phyloP scores from a whole-genome alignment of 1,284 basidiomycete species.

The Cryptococcus jaspeensis region DNA sequence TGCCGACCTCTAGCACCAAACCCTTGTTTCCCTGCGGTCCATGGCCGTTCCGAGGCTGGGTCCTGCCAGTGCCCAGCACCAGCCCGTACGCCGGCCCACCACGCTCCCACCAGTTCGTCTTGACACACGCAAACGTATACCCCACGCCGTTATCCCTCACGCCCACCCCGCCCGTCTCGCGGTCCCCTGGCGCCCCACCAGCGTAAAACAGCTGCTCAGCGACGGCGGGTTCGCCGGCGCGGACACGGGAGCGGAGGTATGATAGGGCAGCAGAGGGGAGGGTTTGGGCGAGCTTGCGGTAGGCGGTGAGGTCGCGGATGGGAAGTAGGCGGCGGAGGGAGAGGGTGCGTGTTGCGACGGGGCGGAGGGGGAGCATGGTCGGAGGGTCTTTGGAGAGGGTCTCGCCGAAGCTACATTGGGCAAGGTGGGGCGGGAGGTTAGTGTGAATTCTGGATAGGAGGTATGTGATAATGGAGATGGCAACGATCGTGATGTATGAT shows the following conservation, averaged over 20 bases:
- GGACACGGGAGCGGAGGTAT: conserved; percentile 66
- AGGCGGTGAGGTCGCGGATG: conserved; percentile 66
- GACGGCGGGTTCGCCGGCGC: conserved; percentile 66
- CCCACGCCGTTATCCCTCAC: conserved; percentile 59
- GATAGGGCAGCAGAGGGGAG: conserved; percentile 69
- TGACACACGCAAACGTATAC: conserved; percentile 33
- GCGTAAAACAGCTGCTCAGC: conserved; percentile 68
- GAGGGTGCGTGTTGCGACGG: conserved; percentile 54
- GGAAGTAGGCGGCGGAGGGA: conserved; percentile 65
- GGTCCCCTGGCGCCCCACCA: conserved; percentile 56
- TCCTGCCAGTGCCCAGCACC: conserved; percentile 48
- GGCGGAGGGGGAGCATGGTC: conserved; percentile 36
- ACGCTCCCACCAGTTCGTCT: conserved; percentile 6
- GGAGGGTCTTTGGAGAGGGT: conserved; percentile 44
- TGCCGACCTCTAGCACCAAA: conserved; percentile 72
- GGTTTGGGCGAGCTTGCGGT: conserved; percentile 70
- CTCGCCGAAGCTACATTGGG: conserved; percentile 40
- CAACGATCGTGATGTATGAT: no score
- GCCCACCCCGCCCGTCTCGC: conserved; percentile 25
- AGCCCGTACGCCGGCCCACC: conserved; percentile 35
- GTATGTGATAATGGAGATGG: no score
- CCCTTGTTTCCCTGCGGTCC: conserved; percentile 45
- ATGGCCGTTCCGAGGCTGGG: conserved; percentile 27
- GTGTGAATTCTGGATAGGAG: neutral
- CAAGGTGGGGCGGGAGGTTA: neutral